Base-by-base conservation (phyloP, 2,329 filamentous ascomycete species). In the Didymosphaeria variabile region DNA sequence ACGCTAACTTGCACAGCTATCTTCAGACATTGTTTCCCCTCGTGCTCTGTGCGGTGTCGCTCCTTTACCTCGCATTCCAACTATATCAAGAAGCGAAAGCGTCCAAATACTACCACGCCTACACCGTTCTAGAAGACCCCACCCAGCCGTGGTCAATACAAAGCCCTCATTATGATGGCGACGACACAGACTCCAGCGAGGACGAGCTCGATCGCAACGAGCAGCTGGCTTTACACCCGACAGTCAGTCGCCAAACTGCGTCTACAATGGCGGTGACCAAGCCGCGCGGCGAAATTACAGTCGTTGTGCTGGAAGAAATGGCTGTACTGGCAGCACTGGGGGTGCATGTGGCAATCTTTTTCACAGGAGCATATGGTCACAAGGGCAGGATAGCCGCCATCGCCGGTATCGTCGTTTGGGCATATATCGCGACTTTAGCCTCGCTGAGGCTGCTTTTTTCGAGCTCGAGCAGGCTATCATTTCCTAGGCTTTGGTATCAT, bases 401-500 rank as follows among this genome's bases (percentile, higher is more conserved):
- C 53, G 86, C 88, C 3, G 90, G 89, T 53, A 82, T 97, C 36
- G 79, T 88, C 12, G 88, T 88, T 32, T 98, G 95, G 94, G 79
- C 87, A 55, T 99, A 98, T 75, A 87, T 94, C 42, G 83, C 94
- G 31, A 79, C 89, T 17, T 85, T 99, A 60, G 89, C 89, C 15
- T 86, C 88, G 21, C 80, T 93, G 46, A 89, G 95, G 36, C 82
- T 97, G 55, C 71, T 89, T 79, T 79, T 87, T 84, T 79, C 90
- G 78, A 83, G 80, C 57, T 79, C 81, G 47, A 78, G 88, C 82
- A 79, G 87, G 80, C 71, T 87, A 83, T 84, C 92, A 77, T 78
- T 95, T 15, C 90, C 91, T 9, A 85, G 86, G 60, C 82, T 98
- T 9, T 99, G 95, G 95, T 94, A 94, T 74, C 95, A 99, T 79